Base-by-base conservation (phyloP, 2,329 filamentous ascomycete genomes). In the Phoma herbarum region DNA sequence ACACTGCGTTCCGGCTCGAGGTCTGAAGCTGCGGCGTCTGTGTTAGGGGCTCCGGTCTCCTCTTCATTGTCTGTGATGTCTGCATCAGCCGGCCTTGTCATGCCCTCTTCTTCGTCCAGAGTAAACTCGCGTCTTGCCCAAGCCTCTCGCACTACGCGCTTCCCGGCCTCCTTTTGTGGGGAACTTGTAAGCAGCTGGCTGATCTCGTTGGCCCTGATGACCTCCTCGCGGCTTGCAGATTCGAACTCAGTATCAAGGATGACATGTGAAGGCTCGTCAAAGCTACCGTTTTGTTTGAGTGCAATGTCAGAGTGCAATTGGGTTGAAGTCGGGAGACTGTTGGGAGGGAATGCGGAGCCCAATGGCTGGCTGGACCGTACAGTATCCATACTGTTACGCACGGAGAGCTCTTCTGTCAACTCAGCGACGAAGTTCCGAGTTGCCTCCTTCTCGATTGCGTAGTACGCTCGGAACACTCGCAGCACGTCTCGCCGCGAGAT, bases 391-490 rank as follows among this genome's bases (percentile, higher is more conserved):
- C 71, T 74, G 28, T 72, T 74, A 8, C 72, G 87, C 14, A 88
- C 85, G 12, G 95, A 86, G 7, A 96, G 85, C 66, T 94, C 90
- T 58, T 90, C 87, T 11, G 91, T 88, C 65, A 93, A 88, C 20
- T 87, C 88, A 60, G 90, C 90, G 35, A 91, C 86, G 75, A 91
- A 86, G 52, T 98, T 94, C 59, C 87, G 87, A 60, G 95, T 93
- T 77, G 97, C 88, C 73, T 97, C 91, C 72, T 93, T 92, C 73
- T 93, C 95, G 9, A 97, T 85, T 2, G 91, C 88, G 76, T 96
- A 98, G 75, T 96, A 97, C 0, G 94, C 94, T 42, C 92, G 85
- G 77, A 98, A 97, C 78, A 99, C 90, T 55, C 93, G 88, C 29
- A 98, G 78, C 68, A 97, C 96, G 75, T 99, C 94, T 67, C 89